Evolutionary conservation across 2,329 filamentous ascomycete genomes (phyloP).

Genomic region (Bipolaris gigantea): DNA sequence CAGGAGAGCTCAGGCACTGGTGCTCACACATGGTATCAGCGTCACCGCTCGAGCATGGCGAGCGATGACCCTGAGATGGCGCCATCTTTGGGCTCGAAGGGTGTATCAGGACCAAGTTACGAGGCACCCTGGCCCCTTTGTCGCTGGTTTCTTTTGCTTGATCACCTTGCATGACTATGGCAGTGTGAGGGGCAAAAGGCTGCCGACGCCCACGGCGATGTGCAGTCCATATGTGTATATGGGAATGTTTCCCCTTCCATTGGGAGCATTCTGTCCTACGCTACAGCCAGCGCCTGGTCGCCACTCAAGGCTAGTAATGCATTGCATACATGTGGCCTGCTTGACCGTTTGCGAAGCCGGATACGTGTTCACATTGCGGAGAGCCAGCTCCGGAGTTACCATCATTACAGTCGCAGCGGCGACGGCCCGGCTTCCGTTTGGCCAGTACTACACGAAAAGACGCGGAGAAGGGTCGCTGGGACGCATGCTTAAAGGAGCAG

Average conservation of each 20-base stretch:
- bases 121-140: conserved; percentile 1
- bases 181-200: background rate
- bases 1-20: conserved; percentile 10
- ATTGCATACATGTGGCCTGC: conserved; percentile 2
- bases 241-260: conserved; percentile 1
- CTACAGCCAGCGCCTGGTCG: conserved; percentile 2
- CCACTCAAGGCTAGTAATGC: background rate
- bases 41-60: conserved; percentile 28
- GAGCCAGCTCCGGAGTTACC: conserved; percentile 1
- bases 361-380: conserved; percentile 19
- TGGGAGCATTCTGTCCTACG: conserved; percentile 6
- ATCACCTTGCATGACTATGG: background rate
- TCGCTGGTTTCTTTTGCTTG: conserved; percentile 5
- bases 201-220: background rate
- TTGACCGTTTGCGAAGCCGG: conserved; percentile 5
- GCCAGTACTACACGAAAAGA: background rate
- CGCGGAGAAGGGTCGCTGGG: conserved; percentile 8
- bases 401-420: background rate
- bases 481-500: conserved; percentile 5
- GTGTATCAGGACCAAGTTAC: conserved; percentile 1
- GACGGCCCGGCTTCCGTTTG: background rate
- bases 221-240: background rate
- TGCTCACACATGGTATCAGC: conserved; percentile 23
- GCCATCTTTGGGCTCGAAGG: conserved; percentile 7
- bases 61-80: conserved; percentile 21